Base-by-base conservation (phyloP, 73 alveolate genomes). In the Durusdinium trenchii region DNA sequence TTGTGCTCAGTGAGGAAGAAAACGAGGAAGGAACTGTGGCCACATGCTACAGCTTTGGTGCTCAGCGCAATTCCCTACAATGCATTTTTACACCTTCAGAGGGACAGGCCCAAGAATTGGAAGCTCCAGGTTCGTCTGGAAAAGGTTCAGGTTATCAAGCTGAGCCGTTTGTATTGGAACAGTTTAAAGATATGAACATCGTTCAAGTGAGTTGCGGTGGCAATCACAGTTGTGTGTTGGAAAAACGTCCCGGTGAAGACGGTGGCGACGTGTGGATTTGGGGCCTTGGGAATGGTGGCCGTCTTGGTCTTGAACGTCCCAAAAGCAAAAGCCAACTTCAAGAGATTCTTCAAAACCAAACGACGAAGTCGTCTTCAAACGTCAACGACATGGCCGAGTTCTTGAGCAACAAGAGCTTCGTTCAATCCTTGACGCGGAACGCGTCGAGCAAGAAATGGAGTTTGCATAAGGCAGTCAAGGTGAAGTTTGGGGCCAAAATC, bases 171-270 rank as follows among this genome's bases (percentile, higher is more conserved):
- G 71, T 64, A 5, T 18, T 89, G 96, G 96, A 89, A 38, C 57
- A 57, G 38, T 45, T 48, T 16, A 9, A 32, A 4, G 52, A 43
- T 45, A 45, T 38, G 47, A 69, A 64, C 28, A 86, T 89, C 73
- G 96, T 91, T 1, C 67, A 76, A n/a, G 95, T 57, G 64, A 57
- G 95, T 69, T 86, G 95, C n/a, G 95, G 95, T 3, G 95, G 95
- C 9, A 86, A 86, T 26, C 95, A 86, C 38, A 57, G 84, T 28
- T 60, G 67, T 32, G 23, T 86, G 2, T 47, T 61, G 84, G 84
- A 86, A 20, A 86, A 57, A 47, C 57, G 83, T 16, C 95, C 95
- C 10, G 95, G 84, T 2, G 95, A 86, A 46, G 84, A 86, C 48
- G 95, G 83, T 9, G 95, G 95, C 16, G 84, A 86, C 1, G 95